phyloP scores from a whole-genome alignment of 352 stramenopile genomes.

The Phytopythium boreale region DNA sequence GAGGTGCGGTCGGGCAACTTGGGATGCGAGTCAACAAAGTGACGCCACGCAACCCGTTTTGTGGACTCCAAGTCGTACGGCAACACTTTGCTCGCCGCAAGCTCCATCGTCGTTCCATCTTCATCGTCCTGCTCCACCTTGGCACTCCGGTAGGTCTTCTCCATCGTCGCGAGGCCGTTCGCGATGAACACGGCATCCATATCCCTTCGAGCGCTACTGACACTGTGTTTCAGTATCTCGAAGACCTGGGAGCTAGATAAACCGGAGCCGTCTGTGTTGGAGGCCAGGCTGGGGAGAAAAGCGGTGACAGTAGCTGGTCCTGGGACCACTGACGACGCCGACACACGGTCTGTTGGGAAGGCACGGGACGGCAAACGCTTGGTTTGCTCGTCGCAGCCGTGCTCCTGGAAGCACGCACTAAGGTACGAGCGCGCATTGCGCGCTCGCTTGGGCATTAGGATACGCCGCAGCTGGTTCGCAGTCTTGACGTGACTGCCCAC shows the following conservation, averaged over 20 bases:
- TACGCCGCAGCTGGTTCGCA: slow-evolving; percentile 46
- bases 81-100: slow-evolving; percentile 24
- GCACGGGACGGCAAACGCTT: no score
- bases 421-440: not conserved
- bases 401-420: not conserved
- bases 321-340: not conserved
- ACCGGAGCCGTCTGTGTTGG: not conserved
- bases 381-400: no score
- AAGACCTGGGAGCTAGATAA: slow-evolving; percentile 5
- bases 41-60: slow-evolving; percentile 14
- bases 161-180: slow-evolving; percentile 7
- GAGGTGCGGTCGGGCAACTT: not conserved
- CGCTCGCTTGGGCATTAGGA: slow-evolving; percentile 38
- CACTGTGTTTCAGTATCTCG: not conserved
- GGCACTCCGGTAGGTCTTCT: slow-evolving; percentile 14
- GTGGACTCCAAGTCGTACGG: slow-evolving; percentile 20
- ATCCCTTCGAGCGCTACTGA: not conserved
- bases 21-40: slow-evolving; percentile 12
- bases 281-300: not conserved
- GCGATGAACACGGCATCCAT: slow-evolving; percentile 4
- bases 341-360: not conserved
- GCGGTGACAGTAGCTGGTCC: not conserved
- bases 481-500: slow-evolving; percentile 52
- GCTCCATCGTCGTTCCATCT: slow-evolving; percentile 14
- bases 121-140: slow-evolving; percentile 13